phyloP scores from a whole-genome alignment of 306 rosid genomes.

The Amphicarpaea edgeworthii region DNA sequence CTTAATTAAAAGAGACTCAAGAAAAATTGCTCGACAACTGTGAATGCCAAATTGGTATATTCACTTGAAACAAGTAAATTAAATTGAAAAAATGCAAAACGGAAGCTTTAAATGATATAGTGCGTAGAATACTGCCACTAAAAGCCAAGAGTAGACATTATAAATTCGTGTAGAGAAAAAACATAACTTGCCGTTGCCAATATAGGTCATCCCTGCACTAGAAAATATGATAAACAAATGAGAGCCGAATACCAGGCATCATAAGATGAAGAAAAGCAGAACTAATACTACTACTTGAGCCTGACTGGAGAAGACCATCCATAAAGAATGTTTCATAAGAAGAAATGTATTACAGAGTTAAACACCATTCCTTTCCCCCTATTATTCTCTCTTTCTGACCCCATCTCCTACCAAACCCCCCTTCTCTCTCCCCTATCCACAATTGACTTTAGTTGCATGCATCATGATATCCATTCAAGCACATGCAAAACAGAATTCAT shows the following conservation, averaged over 20 bases:
- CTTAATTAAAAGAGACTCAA: constrained; percentile 28
- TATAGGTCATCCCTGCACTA: constrained; percentile 4
- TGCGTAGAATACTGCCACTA: constrained; percentile 1
- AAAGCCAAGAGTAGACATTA: constrained; percentile 10
- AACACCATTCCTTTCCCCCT: background rate
- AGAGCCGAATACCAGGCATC: constrained; percentile 10
- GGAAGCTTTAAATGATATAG: constrained; percentile 13
- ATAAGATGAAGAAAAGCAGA: constrained; percentile 26
- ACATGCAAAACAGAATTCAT: constrained; percentile 15
- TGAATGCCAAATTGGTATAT: constrained; percentile 27
- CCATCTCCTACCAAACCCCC: constrained; percentile 8
- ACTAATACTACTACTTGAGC: constrained; percentile 6
- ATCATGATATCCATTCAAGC: constrained; percentile 18
- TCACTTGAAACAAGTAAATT: constrained; percentile 22
- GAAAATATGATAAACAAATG: constrained; percentile 13
- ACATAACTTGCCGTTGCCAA: too few relatives aligned
- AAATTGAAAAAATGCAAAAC: constrained; percentile 20
- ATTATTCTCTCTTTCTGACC: background rate
- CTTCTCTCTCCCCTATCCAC: background rate
- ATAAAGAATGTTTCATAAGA: constrained; percentile 2
- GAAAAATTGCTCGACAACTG: constrained; percentile 27
- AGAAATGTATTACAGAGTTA: background rate
- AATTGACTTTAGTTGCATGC: constrained; percentile 20
- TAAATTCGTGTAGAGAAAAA: background rate
- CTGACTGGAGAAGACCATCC: constrained; percentile 8